Conservation (phyloP, 2,329 filamentous ascomycete species). For the Curvularia hawaiiensis region DNA sequence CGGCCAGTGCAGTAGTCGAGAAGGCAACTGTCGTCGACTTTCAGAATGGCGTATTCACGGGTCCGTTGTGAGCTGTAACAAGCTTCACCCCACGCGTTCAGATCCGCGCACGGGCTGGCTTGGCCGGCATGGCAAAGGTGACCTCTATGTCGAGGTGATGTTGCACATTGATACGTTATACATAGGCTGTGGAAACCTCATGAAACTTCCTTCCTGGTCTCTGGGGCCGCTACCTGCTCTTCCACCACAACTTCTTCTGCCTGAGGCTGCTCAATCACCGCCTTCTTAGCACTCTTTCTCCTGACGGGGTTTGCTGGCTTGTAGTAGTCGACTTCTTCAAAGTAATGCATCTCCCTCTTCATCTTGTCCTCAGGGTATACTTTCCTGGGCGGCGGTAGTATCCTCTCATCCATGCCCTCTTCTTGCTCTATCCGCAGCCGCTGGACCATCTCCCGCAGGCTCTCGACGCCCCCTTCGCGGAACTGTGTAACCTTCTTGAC, state of each 20-base stretch:
- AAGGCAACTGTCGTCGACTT: conserved; percentile 52
- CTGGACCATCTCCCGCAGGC: conserved; percentile 67
- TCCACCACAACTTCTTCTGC: background rate
- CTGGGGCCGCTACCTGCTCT: background rate
- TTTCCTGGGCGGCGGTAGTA: conserved; percentile 35
- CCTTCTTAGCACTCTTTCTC: conserved; percentile 5
- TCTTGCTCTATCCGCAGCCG: conserved; percentile 39
- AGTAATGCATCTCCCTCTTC: conserved; percentile 37
- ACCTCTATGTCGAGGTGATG: background rate
- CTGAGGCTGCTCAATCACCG: background rate
- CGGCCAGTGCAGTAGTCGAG: conserved; percentile 41
- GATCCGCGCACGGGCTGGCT: background rate
- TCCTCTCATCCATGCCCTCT: conserved; percentile 32
- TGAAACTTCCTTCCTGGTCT: background rate
- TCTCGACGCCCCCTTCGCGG: conserved; percentile 67
- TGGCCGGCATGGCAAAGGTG: background rate
- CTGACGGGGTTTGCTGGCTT: conserved; percentile 27
- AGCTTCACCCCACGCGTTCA: background rate
- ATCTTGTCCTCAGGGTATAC: conserved; percentile 39
- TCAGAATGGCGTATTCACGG: conserved; percentile 39
- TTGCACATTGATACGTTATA: conserved; percentile 16
- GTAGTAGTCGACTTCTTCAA: conserved; percentile 31
- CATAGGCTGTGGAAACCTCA: conserved; percentile 6
- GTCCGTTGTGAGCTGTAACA: background rate
- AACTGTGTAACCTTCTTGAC: conserved; percentile 81